Evolutionary conservation across 1,284 basidiomycete genomes (phyloP).

Genomic region (Tilletia horrida): DNA sequence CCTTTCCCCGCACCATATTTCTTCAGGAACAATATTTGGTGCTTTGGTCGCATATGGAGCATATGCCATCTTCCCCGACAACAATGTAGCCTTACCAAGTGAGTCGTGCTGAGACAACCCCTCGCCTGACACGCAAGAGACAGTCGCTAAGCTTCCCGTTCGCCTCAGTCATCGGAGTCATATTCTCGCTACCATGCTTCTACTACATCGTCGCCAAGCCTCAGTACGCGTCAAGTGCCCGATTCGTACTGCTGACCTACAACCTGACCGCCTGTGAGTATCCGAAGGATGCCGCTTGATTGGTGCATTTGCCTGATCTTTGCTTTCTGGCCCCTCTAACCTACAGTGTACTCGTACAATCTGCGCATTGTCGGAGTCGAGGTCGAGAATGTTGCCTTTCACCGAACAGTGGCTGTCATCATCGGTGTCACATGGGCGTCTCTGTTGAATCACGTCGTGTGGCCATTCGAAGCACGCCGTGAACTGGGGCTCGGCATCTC

Average conservation of each 20-base stretch:
- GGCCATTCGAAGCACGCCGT: slow-evolving; percentile 86
- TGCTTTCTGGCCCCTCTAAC: slow-evolving; percentile 20
- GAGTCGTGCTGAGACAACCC: slow-evolving; percentile 18
- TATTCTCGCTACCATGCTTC: slow-evolving; percentile 91
- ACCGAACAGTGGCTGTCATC: slow-evolving; percentile 76
- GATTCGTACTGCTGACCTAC: slow-evolving; percentile 61
- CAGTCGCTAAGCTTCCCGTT: too few species aligned
- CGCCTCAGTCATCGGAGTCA: slow-evolving; percentile 69
- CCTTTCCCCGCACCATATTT: slow-evolving; percentile 19
- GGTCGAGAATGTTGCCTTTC: slow-evolving; percentile 70
- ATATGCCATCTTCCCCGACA: slow-evolving; percentile 69
- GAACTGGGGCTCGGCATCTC: slow-evolving; percentile 79
- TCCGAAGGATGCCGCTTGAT: slow-evolving; percentile 53
- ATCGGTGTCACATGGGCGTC: slow-evolving; percentile 84
- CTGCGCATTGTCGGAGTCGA: slow-evolving; percentile 68
- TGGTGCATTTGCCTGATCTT: not conserved
- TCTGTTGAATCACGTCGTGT: slow-evolving; percentile 82
- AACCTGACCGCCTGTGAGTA: slow-evolving; percentile 86
- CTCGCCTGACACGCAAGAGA: not conserved
- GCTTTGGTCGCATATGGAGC: slow-evolving; percentile 71
- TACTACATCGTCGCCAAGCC: slow-evolving; percentile 74
- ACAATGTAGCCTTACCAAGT: slow-evolving; percentile 67
- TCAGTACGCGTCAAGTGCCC: slow-evolving; percentile 42
- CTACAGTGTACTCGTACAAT: slow-evolving; percentile 68
- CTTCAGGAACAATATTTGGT: slow-evolving; percentile 60